phyloP scores from a whole-genome alignment of 2,329 filamentous ascomycete genomes.

The Scytalidium lignicola region DNA sequence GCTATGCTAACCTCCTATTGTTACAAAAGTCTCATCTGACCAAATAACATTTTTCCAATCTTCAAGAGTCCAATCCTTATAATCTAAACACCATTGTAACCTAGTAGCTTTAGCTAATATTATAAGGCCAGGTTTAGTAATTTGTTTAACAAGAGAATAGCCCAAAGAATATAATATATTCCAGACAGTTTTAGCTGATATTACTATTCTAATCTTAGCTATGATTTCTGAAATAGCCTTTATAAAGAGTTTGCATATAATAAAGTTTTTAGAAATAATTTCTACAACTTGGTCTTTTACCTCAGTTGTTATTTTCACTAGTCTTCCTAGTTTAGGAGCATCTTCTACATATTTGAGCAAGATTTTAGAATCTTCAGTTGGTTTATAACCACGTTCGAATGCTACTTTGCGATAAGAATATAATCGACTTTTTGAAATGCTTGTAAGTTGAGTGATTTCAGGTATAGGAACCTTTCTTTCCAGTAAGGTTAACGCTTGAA shows the following conservation, averaged over 20 bases:
- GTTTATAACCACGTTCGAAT: not conserved
- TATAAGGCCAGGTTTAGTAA: conserved; percentile 4
- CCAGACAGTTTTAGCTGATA: too few relatives aligned
- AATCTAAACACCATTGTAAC: conserved; percentile 6
- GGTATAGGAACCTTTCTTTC: not conserved
- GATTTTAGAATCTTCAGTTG: not conserved
- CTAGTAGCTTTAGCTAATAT: conserved; percentile 1
- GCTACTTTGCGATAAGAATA: not conserved
- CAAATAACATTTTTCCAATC: conserved; percentile 15
- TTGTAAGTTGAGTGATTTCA: not conserved
- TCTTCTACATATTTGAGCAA: conserved; percentile 1
- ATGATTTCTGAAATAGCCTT: not conserved
- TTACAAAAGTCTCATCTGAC: conserved; percentile 11
- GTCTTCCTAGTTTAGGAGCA: not conserved
- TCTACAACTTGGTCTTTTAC: conserved; percentile 2
- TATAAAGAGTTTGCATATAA: not conserved
- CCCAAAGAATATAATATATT: too few relatives aligned
- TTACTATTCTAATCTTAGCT: too few relatives aligned
- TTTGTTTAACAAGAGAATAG: conserved; percentile 4
- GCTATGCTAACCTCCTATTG: conserved; percentile 1
- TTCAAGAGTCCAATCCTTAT: conserved; percentile 11
- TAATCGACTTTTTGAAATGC: not conserved
- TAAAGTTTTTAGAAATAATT: not conserved
- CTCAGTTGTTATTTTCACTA: not conserved
- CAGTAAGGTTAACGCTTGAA: too few relatives aligned